Evolutionary conservation across 352 stramenopile genomes (phyloP).

Genomic region (Plasmopara muralis): DNA sequence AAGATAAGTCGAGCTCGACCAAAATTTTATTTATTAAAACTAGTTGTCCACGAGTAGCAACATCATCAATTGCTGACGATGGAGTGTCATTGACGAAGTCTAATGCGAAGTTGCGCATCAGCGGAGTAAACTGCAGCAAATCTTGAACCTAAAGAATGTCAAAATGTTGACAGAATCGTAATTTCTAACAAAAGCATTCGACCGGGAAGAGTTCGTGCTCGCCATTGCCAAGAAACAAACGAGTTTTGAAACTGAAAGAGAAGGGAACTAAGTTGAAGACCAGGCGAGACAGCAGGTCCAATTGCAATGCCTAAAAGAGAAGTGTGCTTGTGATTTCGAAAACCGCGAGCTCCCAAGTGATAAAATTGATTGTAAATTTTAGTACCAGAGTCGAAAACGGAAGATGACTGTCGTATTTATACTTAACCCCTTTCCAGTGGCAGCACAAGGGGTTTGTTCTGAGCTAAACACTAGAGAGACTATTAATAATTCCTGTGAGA

Average conservation of each 20-base stretch:
- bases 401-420: background rate
- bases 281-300: background rate
- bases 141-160: too few relatives aligned
- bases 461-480: background rate
- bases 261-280: background rate
- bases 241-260: background rate
- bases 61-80: too few relatives aligned
- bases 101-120: background rate
- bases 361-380: background rate
- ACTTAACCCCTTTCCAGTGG: background rate
- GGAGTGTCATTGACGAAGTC: background rate
- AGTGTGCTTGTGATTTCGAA: background rate
- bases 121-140: too few relatives aligned
- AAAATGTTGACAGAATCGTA: too few relatives aligned
- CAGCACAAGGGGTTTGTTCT: background rate
- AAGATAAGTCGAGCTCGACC: too few relatives aligned
- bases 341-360: background rate
- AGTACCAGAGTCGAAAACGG: background rate
- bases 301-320: background rate
- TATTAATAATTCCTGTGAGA: background rate
- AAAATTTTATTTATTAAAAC: too few relatives aligned
- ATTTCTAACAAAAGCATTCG: too few relatives aligned
- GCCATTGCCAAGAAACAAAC: background rate
- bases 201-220: background rate
- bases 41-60: background rate